Conservation (phyloP, 192 early-diverging fungal species). For the Cladochytrium replicatum region DNA sequence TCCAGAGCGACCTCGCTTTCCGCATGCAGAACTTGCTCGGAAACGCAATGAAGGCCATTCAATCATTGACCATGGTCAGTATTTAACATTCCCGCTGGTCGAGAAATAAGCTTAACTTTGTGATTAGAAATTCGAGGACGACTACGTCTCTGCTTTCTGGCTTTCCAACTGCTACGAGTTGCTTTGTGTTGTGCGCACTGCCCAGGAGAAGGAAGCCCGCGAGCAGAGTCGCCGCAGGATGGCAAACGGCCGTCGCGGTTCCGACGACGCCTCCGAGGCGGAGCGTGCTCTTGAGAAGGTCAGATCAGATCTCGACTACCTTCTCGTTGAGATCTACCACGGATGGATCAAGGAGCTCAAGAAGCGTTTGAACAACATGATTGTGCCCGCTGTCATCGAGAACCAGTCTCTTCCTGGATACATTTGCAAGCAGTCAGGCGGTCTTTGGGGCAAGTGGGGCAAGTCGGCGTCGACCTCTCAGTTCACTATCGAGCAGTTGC, state of each 20-base stretch:
- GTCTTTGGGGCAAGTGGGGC: conserved; percentile 85
- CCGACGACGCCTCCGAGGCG: conserved; percentile 40
- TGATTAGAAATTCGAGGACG: conserved; percentile 59
- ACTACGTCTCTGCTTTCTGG: conserved; percentile 91
- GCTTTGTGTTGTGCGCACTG: conserved; percentile 75
- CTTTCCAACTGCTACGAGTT: conserved; percentile 94
- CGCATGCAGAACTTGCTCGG: conserved; percentile 77
- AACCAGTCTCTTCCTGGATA: conserved; percentile 91
- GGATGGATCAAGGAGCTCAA: conserved; percentile 97
- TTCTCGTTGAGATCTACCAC: conserved; percentile 92
- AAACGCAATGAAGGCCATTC: conserved; percentile 68
- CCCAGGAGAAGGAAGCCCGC: conserved; percentile 36
- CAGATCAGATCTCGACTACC: conserved; percentile 79
- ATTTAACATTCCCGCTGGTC: not conserved
- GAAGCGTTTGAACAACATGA: conserved; percentile 87
- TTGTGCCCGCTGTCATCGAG: conserved; percentile 93
- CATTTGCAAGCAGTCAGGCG: conserved; percentile 76
- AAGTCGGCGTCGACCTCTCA: conserved; percentile 61
- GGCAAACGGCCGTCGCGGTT: conserved; percentile 1
- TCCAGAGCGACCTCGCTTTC: conserved; percentile 69
- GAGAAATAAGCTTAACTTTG: conserved; percentile 6
- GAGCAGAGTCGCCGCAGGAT: conserved; percentile 41
- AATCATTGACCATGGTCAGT: conserved; percentile 29
- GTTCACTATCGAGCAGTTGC: conserved; percentile 90
- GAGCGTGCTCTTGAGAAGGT: conserved; percentile 77